A percentile compares a stretch with the other conserved stretches of the same genome.
phyloP scores from a whole-genome alignment of 768 basidiomycete genomes.

The Trametes cubensis region DNA sequence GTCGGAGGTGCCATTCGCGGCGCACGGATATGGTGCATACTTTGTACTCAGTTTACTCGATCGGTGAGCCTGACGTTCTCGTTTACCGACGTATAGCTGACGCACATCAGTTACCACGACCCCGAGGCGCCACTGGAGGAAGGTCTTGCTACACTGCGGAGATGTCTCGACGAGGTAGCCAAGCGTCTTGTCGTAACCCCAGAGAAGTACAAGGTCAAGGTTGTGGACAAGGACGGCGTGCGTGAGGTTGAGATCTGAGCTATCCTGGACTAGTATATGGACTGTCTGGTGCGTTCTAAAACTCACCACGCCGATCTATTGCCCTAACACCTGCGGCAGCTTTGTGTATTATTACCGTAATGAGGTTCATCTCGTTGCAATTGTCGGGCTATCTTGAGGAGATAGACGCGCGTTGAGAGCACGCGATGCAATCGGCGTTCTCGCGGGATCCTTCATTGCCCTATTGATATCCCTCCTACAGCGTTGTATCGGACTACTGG shows the following conservation, averaged over 20 bases:
- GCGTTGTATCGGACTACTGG: no score
- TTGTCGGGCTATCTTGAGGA: no score
- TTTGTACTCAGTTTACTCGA: constrained; percentile 93
- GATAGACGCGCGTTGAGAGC: no score
- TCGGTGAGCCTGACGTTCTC: constrained; percentile 50
- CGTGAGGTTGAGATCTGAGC: constrained; percentile 73
- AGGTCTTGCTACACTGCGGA: constrained; percentile 78
- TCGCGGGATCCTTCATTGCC: no score
- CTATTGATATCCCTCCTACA: no score
- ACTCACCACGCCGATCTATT: background rate
- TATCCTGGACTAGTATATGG: background rate
- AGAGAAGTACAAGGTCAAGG: constrained; percentile 83
- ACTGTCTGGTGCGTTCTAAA: constrained; percentile 2
- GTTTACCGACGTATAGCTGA: constrained; percentile 9
- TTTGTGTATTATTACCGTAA: constrained; percentile 7
- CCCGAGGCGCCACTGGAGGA: constrained; percentile 85
- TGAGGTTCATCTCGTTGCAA: background rate
- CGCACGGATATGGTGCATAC: constrained; percentile 94
- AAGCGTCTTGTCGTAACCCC: constrained; percentile 81
- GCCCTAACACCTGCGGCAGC: background rate
- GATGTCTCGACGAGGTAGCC: constrained; percentile 87
- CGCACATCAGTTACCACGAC: constrained; percentile 74
- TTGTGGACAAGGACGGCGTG: constrained; percentile 91
- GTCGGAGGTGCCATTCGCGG: constrained; percentile 86
- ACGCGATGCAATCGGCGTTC: no score